A percentile compares a stretch with the other conserved stretches of the same genome.
Evolutionary conservation across 2,329 filamentous ascomycete genomes (phyloP).

Genomic region (Lachnellula arida): DNA sequence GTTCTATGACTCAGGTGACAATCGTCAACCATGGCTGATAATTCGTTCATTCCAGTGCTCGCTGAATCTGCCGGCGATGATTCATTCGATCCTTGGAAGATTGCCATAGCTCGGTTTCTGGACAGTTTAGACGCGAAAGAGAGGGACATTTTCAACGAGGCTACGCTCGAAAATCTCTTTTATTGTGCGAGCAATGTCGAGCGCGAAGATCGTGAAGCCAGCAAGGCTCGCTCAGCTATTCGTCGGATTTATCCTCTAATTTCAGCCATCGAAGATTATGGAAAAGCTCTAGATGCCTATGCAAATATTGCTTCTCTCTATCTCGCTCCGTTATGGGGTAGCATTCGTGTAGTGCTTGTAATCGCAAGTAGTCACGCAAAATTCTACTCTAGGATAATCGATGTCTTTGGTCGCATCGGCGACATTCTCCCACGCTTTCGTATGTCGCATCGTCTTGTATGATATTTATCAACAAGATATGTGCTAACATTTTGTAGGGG

Average conservation of each 20-base stretch:
- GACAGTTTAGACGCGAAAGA: constrained; percentile 10
- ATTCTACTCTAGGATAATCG: constrained; percentile 8
- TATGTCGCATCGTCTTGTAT: neutral
- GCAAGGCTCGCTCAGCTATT: neutral
- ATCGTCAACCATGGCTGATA: neutral
- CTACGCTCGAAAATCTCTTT: constrained; percentile 16
- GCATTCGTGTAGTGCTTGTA: constrained; percentile 9
- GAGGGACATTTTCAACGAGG: constrained; percentile 9
- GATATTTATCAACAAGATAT: neutral
- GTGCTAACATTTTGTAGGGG: neutral
- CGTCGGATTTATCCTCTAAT: constrained; percentile 6
- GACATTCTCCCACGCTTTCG: constrained; percentile 13
- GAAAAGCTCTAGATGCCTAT: constrained; percentile 11
- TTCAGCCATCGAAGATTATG: constrained; percentile 5
- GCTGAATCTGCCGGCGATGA: neutral
- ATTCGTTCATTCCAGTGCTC: neutral
- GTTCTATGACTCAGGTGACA: neutral
- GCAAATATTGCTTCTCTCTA: constrained; percentile 7
- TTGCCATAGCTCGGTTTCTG: constrained; percentile 11
- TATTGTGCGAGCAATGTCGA: constrained; percentile 10
- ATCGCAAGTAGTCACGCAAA: constrained; percentile 3
- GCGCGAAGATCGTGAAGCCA: constrained; percentile 4
- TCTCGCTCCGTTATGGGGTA: constrained; percentile 14
- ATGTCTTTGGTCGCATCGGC: constrained; percentile 11
- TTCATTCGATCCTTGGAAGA: constrained; percentile 8